Evolutionary conservation across 202 grass and related monocot species (phyloP), one percentile per base, ranked within the genome.

Genomic region (Digitaria exilis): DNA sequence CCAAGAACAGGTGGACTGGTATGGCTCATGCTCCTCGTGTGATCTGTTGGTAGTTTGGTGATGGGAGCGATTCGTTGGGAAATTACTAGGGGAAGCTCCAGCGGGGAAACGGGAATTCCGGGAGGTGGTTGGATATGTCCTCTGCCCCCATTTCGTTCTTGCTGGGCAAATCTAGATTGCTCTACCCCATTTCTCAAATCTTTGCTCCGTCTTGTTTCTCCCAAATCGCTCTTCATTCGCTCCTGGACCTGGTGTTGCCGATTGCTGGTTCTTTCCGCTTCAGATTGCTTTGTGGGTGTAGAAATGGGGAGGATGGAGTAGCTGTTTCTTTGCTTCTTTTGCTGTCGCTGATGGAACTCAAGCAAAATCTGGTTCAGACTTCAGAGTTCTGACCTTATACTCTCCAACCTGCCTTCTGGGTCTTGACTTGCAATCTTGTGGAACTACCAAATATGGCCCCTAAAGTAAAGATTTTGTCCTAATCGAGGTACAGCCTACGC

Each of bases 391-490:
- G 42, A 42, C 57, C 55, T 70, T 77, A 22, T 43, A 12, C 48
- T 75, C 29, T 45, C 30, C 22, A 37, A 30, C 63, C 57, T 35
- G 32, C 59, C 19, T 68, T 70, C 73, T 80, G 25, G 17, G 4
- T 43, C 48, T 59, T 67, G 48, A 59, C 50, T 39, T 41, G 18
- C 45, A 67, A 89, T 60, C 71, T 18, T 73, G 29, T 18, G 30
- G 43, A 34, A 78, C 35, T 17, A 29, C 84, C 80, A 69, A 80
- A 75, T 88, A 52, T 63, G 15, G 0, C 9, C 65, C 63, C n/a
- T n/a, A 69, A 74, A 78, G 22, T 50, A 9, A 39, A 19, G 37
- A 28, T 31, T 22, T n/a, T 75, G 61, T 68, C 81, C 76, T 44
- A 75, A 54, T 54, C 18, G 69, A 32, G 24, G 75, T 60, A 58